Evolutionary conservation across 2,329 filamentous ascomycete species (phyloP), one percentile per base, ranked within the genome.

Genomic region (Xylaria sp.): DNA sequence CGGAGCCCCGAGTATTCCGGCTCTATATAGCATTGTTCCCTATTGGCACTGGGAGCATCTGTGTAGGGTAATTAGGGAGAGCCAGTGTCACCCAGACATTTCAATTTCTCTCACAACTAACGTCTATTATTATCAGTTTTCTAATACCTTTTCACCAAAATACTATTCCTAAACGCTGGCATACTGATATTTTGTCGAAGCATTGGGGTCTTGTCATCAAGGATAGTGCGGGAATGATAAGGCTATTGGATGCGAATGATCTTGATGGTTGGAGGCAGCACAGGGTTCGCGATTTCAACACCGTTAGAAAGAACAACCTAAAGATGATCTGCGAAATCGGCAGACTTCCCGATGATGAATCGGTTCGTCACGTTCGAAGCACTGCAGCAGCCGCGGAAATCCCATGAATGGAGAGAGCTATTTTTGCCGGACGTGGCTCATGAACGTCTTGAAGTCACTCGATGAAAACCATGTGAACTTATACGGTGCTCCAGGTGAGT

Each of bases 391-490:
- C 27, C 23, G 53, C n/a, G 42, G 44, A 50, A 37, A 50, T 64
- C 53, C 61, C 27, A 21, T 29, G 4, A 29, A 13, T 8, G 29
- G 12, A 12, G 61, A 64, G 10, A 13, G 29, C 2, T 57, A 6
- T 29, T 64, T 64, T 42, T 64, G 61, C 48, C 61, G 61, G 53
- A 64, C 61, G 42, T 64, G 61, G 61, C 21, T 64, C 29, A 40
- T 64, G 5, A 58, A 51, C 18, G 61, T 64, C 51, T 50, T 64
- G 42, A 18, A 29, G 32, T 50, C 61, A 27, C 61, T 64, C 21
- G 2, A 27, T 42, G 18, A 44, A 13, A 48, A 64, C 32, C 27
- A 40, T 27, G 25, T 64, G 21, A 12, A 44, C 13, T 48, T 64
- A 29, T 29, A 50, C 29, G 61, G 23, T 13, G 21, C 48, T 18